Conservation (phyloP, 768 basidiomycete genomes). For the Lactarius tabidus region DNA sequence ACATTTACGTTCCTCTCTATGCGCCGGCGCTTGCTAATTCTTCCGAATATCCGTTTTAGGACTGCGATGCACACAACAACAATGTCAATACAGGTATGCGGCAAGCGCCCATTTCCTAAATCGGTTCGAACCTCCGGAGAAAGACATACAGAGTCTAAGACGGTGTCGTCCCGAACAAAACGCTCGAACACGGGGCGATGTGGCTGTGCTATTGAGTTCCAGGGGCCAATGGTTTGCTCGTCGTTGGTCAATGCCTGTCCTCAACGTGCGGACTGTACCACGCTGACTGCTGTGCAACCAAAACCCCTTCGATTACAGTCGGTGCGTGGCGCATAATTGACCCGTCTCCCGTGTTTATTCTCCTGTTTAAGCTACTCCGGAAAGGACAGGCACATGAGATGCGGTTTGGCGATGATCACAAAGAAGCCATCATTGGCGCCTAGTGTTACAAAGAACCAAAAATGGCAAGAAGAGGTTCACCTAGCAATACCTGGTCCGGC, state of each 20-base stretch:
- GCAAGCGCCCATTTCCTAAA: constrained; percentile 9
- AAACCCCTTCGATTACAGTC: background rate
- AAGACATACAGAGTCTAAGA: background rate
- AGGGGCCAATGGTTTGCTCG: background rate
- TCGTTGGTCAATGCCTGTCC: background rate
- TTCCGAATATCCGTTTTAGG: constrained; percentile 1
- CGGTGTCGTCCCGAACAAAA: background rate
- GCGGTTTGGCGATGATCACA: background rate
- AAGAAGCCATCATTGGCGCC: background rate
- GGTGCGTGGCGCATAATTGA: background rate
- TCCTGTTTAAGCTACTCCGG: constrained; percentile 6
- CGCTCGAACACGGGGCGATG: constrained; percentile 2
- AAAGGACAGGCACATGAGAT: background rate
- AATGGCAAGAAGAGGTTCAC: background rate
- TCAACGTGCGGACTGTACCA: constrained; percentile 1
- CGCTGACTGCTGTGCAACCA: background rate
- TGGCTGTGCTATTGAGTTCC: constrained; percentile 17
- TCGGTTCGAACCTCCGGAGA: constrained; percentile 10
- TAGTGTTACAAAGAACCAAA: background rate
- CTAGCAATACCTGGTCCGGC: background rate
- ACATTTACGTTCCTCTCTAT: background rate
- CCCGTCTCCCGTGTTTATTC: background rate
- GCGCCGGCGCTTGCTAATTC: background rate
- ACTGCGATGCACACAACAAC: background rate
- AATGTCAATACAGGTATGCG: background rate